phyloP scores from a whole-genome alignment of 768 basidiomycete genomes.

The Gymnopilus junonius region DNA sequence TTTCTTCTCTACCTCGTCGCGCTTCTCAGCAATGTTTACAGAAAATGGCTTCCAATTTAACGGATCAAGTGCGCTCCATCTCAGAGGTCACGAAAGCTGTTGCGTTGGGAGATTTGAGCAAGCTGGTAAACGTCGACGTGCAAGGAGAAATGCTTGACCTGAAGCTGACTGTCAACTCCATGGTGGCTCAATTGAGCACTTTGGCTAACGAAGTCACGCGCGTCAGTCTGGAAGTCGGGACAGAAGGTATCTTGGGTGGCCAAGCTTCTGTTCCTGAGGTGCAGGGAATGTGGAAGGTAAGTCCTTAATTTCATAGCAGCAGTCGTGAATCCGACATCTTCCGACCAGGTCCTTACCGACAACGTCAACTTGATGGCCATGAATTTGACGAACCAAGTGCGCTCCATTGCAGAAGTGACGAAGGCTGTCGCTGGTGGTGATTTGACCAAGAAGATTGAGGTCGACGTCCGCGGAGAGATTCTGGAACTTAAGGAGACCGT shows the following conservation, averaged over 20 bases:
- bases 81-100: conserved; percentile 91
- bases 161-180: conserved; percentile 87
- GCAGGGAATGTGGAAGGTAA: conserved; percentile 92
- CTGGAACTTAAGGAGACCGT: conserved; percentile 90
- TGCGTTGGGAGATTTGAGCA: conserved; percentile 81
- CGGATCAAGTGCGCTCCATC: conserved; percentile 89
- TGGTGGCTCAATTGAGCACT: conserved; percentile 79
- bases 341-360: conserved; percentile 58
- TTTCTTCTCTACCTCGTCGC: neutral
- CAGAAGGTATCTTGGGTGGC: conserved; percentile 91
- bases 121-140: conserved; percentile 89
- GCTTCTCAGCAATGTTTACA: conserved; percentile 25
- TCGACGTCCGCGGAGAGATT: conserved; percentile 93
- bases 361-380: conserved; percentile 91
- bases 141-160: conserved; percentile 93
- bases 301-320: neutral
- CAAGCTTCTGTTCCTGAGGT: conserved; percentile 93
- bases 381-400: conserved; percentile 90
- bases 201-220: conserved; percentile 86
- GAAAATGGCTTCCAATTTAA: conserved; percentile 90
- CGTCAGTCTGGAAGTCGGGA: conserved; percentile 91
- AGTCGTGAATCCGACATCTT: neutral
- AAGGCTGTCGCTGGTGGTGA: conserved; percentile 95
- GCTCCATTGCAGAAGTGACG: conserved; percentile 86
- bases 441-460: conserved; percentile 90